Evolutionary conservation across 257 asterid species (phyloP).

Genomic region (Catharanthus roseus): DNA sequence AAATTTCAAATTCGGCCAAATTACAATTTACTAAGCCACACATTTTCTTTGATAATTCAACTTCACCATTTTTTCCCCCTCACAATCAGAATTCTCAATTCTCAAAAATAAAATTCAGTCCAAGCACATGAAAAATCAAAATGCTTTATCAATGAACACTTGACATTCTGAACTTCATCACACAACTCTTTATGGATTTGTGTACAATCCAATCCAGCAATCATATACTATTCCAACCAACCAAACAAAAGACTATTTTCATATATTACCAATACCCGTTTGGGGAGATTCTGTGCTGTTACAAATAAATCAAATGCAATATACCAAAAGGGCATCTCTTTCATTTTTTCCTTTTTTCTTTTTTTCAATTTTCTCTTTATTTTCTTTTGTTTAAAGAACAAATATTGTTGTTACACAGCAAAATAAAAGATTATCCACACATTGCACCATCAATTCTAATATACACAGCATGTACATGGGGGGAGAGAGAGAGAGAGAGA

Average conservation of each 20-base stretch:
- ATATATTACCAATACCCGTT: background rate
- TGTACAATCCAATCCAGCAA: background rate
- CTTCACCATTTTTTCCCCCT: too few species aligned
- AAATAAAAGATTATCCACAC: slow-evolving; percentile 14
- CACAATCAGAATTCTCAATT: too few species aligned
- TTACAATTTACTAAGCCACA: too few species aligned
- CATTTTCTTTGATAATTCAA: too few species aligned
- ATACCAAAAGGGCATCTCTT: background rate
- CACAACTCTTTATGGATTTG: background rate
- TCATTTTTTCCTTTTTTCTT: background rate
- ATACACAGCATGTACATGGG: slow-evolving; percentile 38
- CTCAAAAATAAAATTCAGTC: too few species aligned
- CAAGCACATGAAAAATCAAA: too few species aligned
- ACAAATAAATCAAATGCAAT: background rate
- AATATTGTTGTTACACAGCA: slow-evolving; percentile 18
- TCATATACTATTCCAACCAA: background rate
- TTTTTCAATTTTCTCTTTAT: slow-evolving; percentile 3
- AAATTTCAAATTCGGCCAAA: too few species aligned
- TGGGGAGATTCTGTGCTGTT: background rate
- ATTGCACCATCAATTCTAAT: slow-evolving; percentile 27
- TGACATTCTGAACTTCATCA: background rate
- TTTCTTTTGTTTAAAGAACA: slow-evolving; percentile 20
- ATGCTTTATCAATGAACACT: too few species aligned
- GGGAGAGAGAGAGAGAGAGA: too few species aligned
- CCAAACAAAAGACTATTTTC: background rate